Conservation (phyloP, 345 rosid genomes). For the Moricandia arvensis region DNA sequence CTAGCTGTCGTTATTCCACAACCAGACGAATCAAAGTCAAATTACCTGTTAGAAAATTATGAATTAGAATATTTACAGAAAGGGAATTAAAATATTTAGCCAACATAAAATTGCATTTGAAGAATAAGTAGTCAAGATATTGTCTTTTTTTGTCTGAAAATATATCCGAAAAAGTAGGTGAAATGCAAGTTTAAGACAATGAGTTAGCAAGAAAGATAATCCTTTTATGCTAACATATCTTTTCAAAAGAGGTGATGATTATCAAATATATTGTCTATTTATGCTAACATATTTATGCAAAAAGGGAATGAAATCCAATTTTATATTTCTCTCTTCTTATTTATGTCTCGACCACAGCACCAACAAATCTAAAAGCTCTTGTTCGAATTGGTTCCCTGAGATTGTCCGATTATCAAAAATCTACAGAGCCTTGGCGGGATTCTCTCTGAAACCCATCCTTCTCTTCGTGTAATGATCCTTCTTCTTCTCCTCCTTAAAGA, state of each 20-base stretch:
- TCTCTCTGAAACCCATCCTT: background rate
- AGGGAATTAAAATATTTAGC: no score
- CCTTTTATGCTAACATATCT: background rate
- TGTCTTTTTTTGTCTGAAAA: no score
- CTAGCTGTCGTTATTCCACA: no score
- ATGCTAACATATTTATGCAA: conserved; percentile 5
- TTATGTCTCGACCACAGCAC: conserved; percentile 11
- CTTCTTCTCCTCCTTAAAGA: background rate
- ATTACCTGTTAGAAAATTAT: no score
- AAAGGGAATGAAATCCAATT: background rate
- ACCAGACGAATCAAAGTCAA: no score
- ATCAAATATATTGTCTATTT: background rate
- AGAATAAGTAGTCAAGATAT: no score
- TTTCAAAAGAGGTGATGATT: background rate
- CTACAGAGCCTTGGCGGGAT: background rate
- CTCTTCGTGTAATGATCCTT: conserved; percentile 3
- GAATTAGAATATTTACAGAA: no score
- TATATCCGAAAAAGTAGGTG: background rate
- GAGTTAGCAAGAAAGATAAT: background rate
- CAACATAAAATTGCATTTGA: no score
- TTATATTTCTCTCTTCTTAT: background rate
- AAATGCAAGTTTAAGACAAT: background rate
- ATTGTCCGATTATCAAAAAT: background rate
- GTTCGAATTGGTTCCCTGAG: background rate
- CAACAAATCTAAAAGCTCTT: conserved; percentile 12